These are phyloP conservation scores for Nepenthes mirabilis DNA, from an alignment of 148 eudicot genomes.

Conservation along the genomic window DNA sequence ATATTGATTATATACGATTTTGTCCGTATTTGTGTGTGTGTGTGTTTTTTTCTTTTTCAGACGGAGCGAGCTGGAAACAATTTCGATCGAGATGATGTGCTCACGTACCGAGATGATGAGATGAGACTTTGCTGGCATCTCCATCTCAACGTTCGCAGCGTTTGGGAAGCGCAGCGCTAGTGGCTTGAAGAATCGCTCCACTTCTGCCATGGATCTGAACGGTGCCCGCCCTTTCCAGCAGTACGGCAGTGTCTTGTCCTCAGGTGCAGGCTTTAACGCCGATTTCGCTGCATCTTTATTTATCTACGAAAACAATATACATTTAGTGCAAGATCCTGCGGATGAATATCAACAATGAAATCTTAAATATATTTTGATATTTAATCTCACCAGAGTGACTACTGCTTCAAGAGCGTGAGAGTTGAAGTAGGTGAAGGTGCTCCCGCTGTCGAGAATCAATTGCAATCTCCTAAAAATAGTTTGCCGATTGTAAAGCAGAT, in stretches of 20 bases:
- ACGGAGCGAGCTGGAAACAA: neutral
- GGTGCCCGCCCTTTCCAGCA: slow-evolving; percentile 87
- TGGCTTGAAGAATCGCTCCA: slow-evolving; percentile 47
- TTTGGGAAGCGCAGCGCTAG: slow-evolving; percentile 40
- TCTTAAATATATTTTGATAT: neutral
- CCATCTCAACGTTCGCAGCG: slow-evolving; percentile 38
- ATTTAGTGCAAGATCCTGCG: neutral
- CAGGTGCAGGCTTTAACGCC: slow-evolving; percentile 34
- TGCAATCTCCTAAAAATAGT: slow-evolving; percentile 40
- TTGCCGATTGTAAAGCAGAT: slow-evolving; percentile 40
- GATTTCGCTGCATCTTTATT: slow-evolving; percentile 36
- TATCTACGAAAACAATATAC: slow-evolving; percentile 28
- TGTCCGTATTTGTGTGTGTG: neutral
- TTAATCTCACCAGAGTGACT: slow-evolving; percentile 40
- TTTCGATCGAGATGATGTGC: slow-evolving; percentile 9
- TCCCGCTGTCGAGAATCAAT: slow-evolving; percentile 80
- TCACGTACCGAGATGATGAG: slow-evolving; percentile 53
- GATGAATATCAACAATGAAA: neutral
- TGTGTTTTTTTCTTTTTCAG: neutral
- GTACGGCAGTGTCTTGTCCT: slow-evolving; percentile 62
- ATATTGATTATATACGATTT: neutral
- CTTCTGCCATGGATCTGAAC: slow-evolving; percentile 54
- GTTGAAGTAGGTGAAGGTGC: slow-evolving; percentile 75
- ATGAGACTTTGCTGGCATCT: slow-evolving; percentile 59
- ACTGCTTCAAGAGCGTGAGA: slow-evolving; percentile 38